Evolutionary conservation across 2,329 filamentous ascomycete genomes (phyloP), one percentile per base, ranked within the genome.

Genomic region (Apiospora kogelbergensis): DNA sequence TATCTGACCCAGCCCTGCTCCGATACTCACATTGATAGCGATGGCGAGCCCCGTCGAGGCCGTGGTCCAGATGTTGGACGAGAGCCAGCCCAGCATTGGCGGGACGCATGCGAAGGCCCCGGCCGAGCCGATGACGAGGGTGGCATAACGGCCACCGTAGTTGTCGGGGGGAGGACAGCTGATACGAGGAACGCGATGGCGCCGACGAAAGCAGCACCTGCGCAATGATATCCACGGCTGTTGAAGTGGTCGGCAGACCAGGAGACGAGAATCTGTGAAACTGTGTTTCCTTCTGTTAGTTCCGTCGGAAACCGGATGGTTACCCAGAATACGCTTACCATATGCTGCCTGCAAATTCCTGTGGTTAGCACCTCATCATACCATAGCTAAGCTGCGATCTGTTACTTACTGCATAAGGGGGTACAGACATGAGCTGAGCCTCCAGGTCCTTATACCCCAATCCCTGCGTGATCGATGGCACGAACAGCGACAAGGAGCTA

Each of bases 61-160:
- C 0, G 90, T 91, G 65, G 84, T 88, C 73, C 86, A 86, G 42
- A 92, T 81, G 73, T 93, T 93, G 45, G 86, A 88, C 9, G 87
- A 88, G 2, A 92, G 80, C 90, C 89, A 92, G 24, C 89, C 90
- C 0, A 91, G 82, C 42, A 93, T 82, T 0, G 90, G 89, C 0
- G 91, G 90, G 53, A 92, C 91, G 71, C 88, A 90, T 0, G 89
- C 85, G 71, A 93, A 93, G 0, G 89, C 83, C 0, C 91, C 90
- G 1, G 86, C 85, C 1, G 88, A 84, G 0, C 90, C 90, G 45
- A 93, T 81, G 37, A 92, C 90, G 13, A 93, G 84, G 70, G 89
- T 91, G 45, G 88, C 90, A 74, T 93, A 93, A n/a, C 91, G 88
- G 11, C 77, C 75, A 13, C 83, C 73, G 73, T 90, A 92, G 2